Evolutionary conservation across 768 basidiomycete genomes (phyloP), one percentile per base, ranked within the genome.

Genomic region (Podaxis rugospora): DNA sequence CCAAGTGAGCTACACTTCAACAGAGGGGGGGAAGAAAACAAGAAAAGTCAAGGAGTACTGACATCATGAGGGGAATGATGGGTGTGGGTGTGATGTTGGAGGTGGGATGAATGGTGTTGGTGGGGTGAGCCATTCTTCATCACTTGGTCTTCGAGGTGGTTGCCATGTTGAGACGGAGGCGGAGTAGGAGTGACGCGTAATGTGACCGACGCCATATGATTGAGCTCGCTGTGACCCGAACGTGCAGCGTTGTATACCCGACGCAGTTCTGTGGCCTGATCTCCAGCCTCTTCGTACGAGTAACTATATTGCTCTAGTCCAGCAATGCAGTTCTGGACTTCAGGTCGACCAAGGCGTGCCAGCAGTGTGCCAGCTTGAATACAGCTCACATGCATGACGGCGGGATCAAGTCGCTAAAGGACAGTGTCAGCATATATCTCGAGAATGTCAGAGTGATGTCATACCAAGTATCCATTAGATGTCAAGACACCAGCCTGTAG

Each of bases 281-380:
- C 90, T 42, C 85, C 89, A 32, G 91, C 88, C 65, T 93, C 91
- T 69, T 93, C 93, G 66, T 93, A 93, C 18, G 92, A 89, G 66
- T 87, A 83, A 67, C 90, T 90, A 70, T 95, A 95, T 73, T 97
- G 95, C 67, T 90, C 83, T 23, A 97, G 79, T 28, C 91, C 95
- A 23, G 82, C 84, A 66, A 96, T 87, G 71, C 95, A 96, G 66
- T 89, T 88, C 57, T 80, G 74, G 35, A 90, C 92, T 72, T 95
- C 94, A 1, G 87, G 85, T 18, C 92, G 86, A 5, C 89, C 93
- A n/a, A 90, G 74, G 25, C 87, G 83, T 4, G 93, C 94, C 56
- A 96, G 83, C 13, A 94, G 78, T 51, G 81, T 84, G 11, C 94
- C 95, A 0, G 93, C 90, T 63, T 91, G 88, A 63, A 90, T 91